Conservation (phyloP, 1,139 yeast species). For the Blastobotrys proliferans region DNA sequence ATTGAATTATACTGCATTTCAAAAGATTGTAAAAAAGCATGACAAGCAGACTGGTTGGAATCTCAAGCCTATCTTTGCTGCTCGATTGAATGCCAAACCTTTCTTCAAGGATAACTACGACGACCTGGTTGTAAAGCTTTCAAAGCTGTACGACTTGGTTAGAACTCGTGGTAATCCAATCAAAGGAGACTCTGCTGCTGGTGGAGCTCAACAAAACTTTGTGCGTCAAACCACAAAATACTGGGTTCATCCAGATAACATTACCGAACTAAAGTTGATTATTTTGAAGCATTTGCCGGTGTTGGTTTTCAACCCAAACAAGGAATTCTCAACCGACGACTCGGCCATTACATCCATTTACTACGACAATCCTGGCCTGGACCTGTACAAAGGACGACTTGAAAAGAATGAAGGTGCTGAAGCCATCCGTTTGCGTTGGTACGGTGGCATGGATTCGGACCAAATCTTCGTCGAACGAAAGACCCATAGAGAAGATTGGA, state of each 20-base stretch:
- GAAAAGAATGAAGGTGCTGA: conserved; percentile 98
- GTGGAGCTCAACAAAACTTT: conserved; percentile 95
- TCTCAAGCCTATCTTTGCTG: conserved; percentile 88
- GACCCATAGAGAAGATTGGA: conserved; percentile 99
- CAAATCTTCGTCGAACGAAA: conserved; percentile 94
- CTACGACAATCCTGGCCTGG: conserved; percentile 84
- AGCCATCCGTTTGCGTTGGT: conserved; percentile 97
- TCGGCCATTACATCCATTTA: conserved; percentile 95
- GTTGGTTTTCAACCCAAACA: conserved; percentile 89
- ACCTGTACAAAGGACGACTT: conserved; percentile 87
- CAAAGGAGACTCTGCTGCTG: conserved; percentile 91
- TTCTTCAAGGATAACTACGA: conserved; percentile 95
- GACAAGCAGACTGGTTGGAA: conserved; percentile 84
- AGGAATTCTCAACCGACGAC: conserved; percentile 92
- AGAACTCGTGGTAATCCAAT: conserved; percentile 95
- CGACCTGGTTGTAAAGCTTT: conserved; percentile 77
- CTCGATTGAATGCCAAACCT: conserved; percentile 86
- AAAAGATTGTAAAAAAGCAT: conserved; percentile 91
- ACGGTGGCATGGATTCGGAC: conserved; percentile 94
- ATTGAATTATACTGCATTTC: conserved; percentile 93
- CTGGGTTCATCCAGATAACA: conserved; percentile 99
- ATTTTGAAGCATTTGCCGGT: conserved; percentile 94
- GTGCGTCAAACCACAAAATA: conserved; percentile 97
- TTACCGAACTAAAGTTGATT: conserved; percentile 92
- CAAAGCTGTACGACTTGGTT: conserved; percentile 85